Evolutionary conservation across 176 grass and related monocot genomes (phyloP).

Genomic region (Juncus effusus): DNA sequence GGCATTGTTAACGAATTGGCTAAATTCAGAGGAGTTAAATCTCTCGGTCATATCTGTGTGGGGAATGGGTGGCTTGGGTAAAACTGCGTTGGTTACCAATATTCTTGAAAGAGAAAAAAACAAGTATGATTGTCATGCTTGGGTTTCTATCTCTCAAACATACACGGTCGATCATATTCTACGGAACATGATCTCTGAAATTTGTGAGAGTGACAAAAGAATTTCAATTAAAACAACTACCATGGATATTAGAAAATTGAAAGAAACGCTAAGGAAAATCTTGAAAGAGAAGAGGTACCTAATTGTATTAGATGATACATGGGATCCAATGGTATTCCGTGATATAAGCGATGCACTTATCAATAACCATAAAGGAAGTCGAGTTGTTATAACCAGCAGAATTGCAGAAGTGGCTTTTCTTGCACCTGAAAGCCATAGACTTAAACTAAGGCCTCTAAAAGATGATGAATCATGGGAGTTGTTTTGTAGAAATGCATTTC

Average conservation of each 20-base stretch:
- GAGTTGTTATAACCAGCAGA: slow-evolving; percentile 28
- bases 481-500: slow-evolving; percentile 29
- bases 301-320: slow-evolving; percentile 35
- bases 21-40: background rate
- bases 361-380: slow-evolving; percentile 7
- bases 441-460: slow-evolving; percentile 11
- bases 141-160: slow-evolving; percentile 25
- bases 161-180: background rate
- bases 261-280: background rate
- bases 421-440: slow-evolving; percentile 5
- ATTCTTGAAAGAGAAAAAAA: slow-evolving; percentile 13
- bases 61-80: slow-evolving; percentile 35
- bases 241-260: slow-evolving; percentile 13
- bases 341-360: background rate
- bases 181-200: background rate
- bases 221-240: background rate
- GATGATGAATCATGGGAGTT: background rate
- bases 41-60: slow-evolving; percentile 27
- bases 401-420: slow-evolving; percentile 9
- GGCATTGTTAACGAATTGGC: background rate
- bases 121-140: slow-evolving; percentile 4
- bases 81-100: slow-evolving; percentile 27
- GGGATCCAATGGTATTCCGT: background rate
- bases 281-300: slow-evolving; percentile 10
- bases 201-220: background rate